A percentile compares a stretch with the other conserved stretches of the same genome.
phyloP scores from a whole-genome alignment of 106 monocot species.

The Acorus calamus region DNA sequence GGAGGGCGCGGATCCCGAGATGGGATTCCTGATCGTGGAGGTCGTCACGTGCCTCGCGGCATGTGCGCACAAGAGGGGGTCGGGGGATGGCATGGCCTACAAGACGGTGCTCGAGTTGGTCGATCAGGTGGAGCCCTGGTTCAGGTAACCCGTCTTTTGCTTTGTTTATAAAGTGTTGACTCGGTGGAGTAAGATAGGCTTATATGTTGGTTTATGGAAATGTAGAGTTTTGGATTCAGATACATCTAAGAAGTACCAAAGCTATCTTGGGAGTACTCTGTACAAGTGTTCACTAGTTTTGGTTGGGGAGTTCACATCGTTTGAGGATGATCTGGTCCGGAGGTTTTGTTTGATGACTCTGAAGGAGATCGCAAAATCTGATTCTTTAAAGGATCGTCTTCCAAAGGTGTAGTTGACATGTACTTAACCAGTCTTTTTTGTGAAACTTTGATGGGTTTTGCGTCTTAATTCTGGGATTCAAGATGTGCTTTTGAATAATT shows the following conservation, averaged over 20 bases:
- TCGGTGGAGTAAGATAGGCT: too few relatives aligned
- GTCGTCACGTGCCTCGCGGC: constrained; percentile 19
- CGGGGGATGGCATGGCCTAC: constrained; percentile 23
- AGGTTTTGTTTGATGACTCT: constrained; percentile 37
- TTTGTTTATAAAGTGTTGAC: neutral
- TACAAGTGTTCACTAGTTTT: constrained; percentile 48
- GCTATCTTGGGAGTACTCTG: constrained; percentile 30
- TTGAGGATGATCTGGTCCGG: constrained; percentile 31
- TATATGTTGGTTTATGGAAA: neutral
- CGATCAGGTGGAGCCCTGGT: constrained; percentile 46
- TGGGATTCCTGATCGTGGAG: constrained; percentile 22
- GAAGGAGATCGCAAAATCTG: constrained; percentile 29
- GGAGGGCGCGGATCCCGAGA: constrained; percentile 23
- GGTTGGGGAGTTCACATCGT: constrained; percentile 19
- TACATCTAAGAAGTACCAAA: constrained; percentile 19
- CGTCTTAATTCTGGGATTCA: too few relatives aligned
- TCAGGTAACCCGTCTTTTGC: constrained; percentile 22
- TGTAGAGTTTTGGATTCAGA: constrained; percentile 45
- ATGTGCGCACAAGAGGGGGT: constrained; percentile 31
- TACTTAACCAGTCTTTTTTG: too few relatives aligned
- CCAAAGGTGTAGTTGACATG: constrained; percentile 14
- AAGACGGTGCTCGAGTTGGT: constrained; percentile 24
- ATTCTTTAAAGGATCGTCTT: constrained; percentile 26
- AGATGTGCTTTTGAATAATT: neutral
- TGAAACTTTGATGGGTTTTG: too few relatives aligned